A percentile compares a stretch with the other conserved stretches of the same genome.
Conservation (phyloP, 805 yeast genomes). For the Lachancea nothofagi region DNA sequence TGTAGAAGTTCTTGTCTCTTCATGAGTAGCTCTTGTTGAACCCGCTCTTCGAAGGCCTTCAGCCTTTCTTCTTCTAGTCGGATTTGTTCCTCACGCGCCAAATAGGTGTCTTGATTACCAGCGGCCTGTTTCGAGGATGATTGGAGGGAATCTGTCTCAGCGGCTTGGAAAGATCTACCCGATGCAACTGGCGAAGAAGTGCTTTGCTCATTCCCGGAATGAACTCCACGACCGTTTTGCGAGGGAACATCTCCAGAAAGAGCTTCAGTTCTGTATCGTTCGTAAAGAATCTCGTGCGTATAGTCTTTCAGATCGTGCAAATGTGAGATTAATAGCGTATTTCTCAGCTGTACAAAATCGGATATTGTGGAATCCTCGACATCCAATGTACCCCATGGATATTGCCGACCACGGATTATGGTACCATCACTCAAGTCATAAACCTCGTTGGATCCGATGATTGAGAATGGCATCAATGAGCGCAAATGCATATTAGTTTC, state of each 20-base stretch:
- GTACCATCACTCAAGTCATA: constrained; percentile 42
- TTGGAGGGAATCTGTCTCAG: constrained; percentile 7
- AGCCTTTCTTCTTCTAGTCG: constrained; percentile 84
- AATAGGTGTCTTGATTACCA: constrained; percentile 38
- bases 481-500: constrained; percentile 62
- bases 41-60: constrained; percentile 79
- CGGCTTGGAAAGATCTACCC: constrained; percentile 8
- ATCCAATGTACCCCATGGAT: constrained; percentile 56
- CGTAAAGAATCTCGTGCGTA: constrained; percentile 83
- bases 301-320: constrained; percentile 82
- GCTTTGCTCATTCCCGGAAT: constrained; percentile 2
- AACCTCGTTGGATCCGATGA: constrained; percentile 63
- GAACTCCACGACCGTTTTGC: constrained; percentile 7
- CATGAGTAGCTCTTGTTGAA: constrained; percentile 75
- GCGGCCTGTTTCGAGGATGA: constrained; percentile 10
- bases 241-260: constrained; percentile 53
- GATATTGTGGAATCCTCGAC: constrained; percentile 68
- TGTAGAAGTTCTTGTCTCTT: constrained; percentile 79
- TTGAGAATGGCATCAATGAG: constrained; percentile 59
- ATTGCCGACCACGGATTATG: constrained; percentile 44
- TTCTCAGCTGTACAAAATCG: constrained; percentile 76
- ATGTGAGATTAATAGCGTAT: constrained; percentile 75
- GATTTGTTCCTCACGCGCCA: constrained; percentile 82
- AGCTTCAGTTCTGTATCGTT: constrained; percentile 84
- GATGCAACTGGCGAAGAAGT: constrained; percentile 9